Percentiles rank a stretch among this genome's conserved stretches.
phyloP scores from a whole-genome alignment of 1,139 yeast genomes.

The Hemisphaericaspora xylofermentans region DNA sequence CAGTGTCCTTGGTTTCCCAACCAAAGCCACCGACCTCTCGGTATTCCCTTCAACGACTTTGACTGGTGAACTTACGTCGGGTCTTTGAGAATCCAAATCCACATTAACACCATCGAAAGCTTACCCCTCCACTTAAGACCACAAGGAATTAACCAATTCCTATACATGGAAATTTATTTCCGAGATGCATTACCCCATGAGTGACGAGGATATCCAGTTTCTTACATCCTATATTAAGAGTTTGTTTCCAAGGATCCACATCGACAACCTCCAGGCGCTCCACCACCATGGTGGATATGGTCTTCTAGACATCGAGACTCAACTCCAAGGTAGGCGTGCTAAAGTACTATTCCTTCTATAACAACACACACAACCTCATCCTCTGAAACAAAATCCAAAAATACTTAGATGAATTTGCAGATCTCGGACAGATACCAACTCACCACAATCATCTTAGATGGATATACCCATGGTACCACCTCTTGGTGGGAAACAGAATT shows the following conservation, averaged over 20 bases:
- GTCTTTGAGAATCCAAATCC: neutral
- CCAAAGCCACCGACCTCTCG: neutral
- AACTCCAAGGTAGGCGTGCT: neutral
- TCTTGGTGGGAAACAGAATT: neutral
- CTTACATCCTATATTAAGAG: neutral
- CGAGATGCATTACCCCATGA: neutral
- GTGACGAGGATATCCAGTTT: neutral
- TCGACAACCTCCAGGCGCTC: neutral
- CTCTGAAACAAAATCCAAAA: neutral
- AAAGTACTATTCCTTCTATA: neutral
- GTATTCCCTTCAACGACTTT: neutral
- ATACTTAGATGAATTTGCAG: neutral
- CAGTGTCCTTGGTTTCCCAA: neutral
- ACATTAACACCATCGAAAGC: neutral
- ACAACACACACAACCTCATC: neutral
- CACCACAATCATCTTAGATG: neutral
- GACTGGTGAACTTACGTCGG: neutral
- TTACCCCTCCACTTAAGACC: neutral
- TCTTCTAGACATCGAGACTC: neutral
- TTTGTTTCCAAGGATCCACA: neutral
- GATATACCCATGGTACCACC: neutral
- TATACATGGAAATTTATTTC: neutral
- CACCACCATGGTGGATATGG: neutral
- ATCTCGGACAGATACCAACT: neutral
- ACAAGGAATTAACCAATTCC: neutral